These are phyloP conservation scores for Kodamaea sp. DNA, from an alignment of 1,139 yeast species.

Conservation along the genomic window DNA sequence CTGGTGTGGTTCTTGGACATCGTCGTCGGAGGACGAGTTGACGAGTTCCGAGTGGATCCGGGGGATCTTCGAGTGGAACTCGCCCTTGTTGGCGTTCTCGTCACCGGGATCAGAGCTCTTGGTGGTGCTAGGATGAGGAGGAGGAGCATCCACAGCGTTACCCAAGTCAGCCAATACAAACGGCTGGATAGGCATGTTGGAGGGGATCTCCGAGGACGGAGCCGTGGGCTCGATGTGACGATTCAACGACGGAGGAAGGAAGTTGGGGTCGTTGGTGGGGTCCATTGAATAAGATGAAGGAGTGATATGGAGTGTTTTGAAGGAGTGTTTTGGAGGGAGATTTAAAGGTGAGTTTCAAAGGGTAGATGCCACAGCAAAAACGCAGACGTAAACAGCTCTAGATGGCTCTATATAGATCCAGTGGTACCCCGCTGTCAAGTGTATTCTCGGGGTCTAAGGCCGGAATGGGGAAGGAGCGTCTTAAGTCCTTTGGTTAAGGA, in stretches of 20 bases:
- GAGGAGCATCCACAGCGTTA: conserved; percentile 71
- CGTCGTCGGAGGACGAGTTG: conserved; percentile 36
- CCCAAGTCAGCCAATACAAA: conserved; percentile 76
- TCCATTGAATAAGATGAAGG: no score
- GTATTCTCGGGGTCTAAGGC: no score
- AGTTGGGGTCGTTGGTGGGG: conserved; percentile 78
- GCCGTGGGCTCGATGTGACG: conserved; percentile 68
- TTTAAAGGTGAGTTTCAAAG: no score
- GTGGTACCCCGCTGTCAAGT: no score
- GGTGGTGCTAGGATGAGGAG: conserved; percentile 49
- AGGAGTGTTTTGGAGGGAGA: no score
- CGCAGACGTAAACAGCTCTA: no score
- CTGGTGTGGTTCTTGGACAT: conserved; percentile 11
- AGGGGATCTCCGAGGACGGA: conserved; percentile 71
- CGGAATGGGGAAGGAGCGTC: no score
- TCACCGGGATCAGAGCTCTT: conserved; percentile 12
- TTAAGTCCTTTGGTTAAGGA: no score
- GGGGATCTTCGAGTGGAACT: conserved; percentile 41
- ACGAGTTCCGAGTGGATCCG: conserved; percentile 43
- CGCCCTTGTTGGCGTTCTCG: conserved; percentile 15
- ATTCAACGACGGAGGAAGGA: conserved; percentile 68
- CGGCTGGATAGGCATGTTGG: conserved; percentile 71
- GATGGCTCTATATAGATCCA: no score
- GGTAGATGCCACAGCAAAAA: no score
- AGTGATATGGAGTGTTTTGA: no score